A percentile compares a stretch with the other conserved stretches of the same genome.
Evolutionary conservation across 2,329 filamentous ascomycete species (phyloP).

Genomic region (Penicillium polonicum): DNA sequence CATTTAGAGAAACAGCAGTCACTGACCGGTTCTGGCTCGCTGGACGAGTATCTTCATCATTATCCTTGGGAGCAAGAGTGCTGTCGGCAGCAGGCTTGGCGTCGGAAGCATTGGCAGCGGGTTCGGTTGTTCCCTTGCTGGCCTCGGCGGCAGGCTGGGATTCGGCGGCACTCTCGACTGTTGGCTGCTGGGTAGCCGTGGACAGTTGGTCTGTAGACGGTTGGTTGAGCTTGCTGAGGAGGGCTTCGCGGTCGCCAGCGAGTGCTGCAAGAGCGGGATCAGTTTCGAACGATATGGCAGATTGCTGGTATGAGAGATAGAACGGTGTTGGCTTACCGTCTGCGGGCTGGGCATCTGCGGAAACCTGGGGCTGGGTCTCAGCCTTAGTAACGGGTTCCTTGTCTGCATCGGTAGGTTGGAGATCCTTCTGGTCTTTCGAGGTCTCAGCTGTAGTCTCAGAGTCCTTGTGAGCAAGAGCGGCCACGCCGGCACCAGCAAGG

Average conservation of each 20-base stretch:
- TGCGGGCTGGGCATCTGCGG: conserved; percentile 20
- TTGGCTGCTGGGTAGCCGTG: conserved; percentile 85
- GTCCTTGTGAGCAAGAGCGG: conserved; percentile 22
- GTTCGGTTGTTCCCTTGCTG: conserved; percentile 10
- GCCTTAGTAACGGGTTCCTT: conserved; percentile 10
- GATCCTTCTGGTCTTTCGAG: conserved; percentile 11
- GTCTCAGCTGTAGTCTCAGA: conserved; percentile 11
- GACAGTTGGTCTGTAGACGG: conserved; percentile 33
- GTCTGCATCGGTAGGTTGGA: conserved; percentile 5
- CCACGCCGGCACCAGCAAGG: conserved; percentile 25
- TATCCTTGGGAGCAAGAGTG: conserved; percentile 17
- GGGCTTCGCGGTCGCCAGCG: conserved; percentile 35
- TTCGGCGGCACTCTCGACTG: conserved; percentile 11
- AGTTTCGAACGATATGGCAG: conserved; percentile 33
- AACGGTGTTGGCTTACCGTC: conserved; percentile 25
- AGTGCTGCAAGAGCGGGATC: conserved; percentile 33
- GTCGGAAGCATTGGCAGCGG: background rate
- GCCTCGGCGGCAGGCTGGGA: conserved; percentile 17
- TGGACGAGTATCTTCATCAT: conserved; percentile 33
- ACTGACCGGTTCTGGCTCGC: conserved; percentile 41
- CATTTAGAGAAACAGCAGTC: conserved; percentile 40
- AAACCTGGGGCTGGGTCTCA: conserved; percentile 16
- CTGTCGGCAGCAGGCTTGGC: conserved; percentile 12
- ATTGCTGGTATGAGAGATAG: conserved; percentile 20
- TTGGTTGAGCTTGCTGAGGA: conserved; percentile 32